These are phyloP conservation scores for Hordeum pubiflorum DNA, from an alignment of 202 grass and related monocot species.

Conservation along the genomic window DNA sequence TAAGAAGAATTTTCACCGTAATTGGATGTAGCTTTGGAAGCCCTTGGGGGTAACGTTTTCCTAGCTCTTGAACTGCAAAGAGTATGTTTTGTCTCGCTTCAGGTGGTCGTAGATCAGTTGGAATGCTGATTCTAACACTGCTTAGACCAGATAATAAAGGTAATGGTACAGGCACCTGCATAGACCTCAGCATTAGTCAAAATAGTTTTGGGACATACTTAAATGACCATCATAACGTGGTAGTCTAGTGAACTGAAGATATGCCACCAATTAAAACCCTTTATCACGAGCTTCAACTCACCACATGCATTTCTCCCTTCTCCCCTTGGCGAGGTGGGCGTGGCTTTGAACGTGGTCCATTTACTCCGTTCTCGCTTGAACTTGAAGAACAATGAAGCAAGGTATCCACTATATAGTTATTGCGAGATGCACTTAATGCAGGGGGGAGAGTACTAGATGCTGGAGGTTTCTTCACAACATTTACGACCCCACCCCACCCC, in stretches of 20 bases:
- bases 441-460: slow-evolving; percentile 44
- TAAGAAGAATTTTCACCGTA: slow-evolving; percentile 25
- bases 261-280: slow-evolving; percentile 23
- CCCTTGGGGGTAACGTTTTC: slow-evolving; percentile 82
- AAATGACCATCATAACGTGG: neutral
- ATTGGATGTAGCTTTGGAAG: slow-evolving; percentile 91
- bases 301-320: slow-evolving; percentile 98
- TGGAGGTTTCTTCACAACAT: slow-evolving; percentile 86
- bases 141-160: slow-evolving; percentile 76
- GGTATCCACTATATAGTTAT: slow-evolving; percentile 78
- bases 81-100: slow-evolving; percentile 98
- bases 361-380: slow-evolving; percentile 41
- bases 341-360: slow-evolving; percentile 64
- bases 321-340: slow-evolving; percentile 68
- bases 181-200: slow-evolving; percentile 24
- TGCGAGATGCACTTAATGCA: slow-evolving; percentile 54
- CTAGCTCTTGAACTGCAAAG: slow-evolving; percentile 89
- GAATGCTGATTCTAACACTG: slow-evolving; percentile 92
- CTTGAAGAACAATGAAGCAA: slow-evolving; percentile 84
- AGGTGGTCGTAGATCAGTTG: slow-evolving; percentile 74
- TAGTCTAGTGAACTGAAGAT: neutral
- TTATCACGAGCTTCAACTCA: slow-evolving; percentile 50
- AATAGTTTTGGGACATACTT: neutral
- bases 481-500: slow-evolving; percentile 96
- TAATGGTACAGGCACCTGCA: slow-evolving; percentile 90